Conservation (phyloP, 208 protist species). For the Leishmania braziliensis region DNA sequence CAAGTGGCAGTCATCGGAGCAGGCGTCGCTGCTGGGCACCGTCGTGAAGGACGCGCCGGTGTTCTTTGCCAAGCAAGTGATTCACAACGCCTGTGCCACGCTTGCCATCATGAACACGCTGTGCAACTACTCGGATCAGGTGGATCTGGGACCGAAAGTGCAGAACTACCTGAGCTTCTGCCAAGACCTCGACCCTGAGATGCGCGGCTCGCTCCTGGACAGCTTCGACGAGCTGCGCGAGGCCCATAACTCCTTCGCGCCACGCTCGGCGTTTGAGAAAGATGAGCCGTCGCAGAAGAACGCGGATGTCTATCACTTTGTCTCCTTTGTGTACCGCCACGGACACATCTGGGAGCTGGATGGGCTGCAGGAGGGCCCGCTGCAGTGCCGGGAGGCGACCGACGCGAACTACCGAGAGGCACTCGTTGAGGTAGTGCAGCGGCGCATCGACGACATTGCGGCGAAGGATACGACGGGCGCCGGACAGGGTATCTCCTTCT, state of each 20-base stretch:
- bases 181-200: slow-evolving; percentile 61
- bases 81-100: slow-evolving; percentile 98
- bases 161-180: slow-evolving; percentile 84
- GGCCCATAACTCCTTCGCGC: slow-evolving; percentile 97
- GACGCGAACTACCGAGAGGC: slow-evolving; percentile 67
- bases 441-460: slow-evolving; percentile 79
- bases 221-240: slow-evolving; percentile 86
- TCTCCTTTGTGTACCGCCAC: slow-evolving; percentile 93
- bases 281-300: slow-evolving; percentile 10
- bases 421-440: slow-evolving; percentile 83
- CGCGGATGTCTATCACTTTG: slow-evolving; percentile 94
- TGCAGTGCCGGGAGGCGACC: slow-evolving; percentile 74
- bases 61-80: slow-evolving; percentile 97
- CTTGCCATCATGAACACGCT: slow-evolving; percentile 98
- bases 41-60: slow-evolving; percentile 58
- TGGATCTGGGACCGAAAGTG: slow-evolving; percentile 93
- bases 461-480: slow-evolving; percentile 48
- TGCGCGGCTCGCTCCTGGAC: slow-evolving; percentile 75
- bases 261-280: slow-evolving; percentile 61
- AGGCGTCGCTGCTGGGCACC: slow-evolving; percentile 31
- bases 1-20: slow-evolving; percentile 84
- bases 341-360: slow-evolving; percentile 98
- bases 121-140: slow-evolving; percentile 84
- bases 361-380: slow-evolving; percentile 94
- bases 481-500: slow-evolving; percentile 94